Percentiles rank a stretch among this genome's conserved stretches.
Conservation (phyloP, 1,139 yeast species). For the Scheffersomyces insectosa region DNA sequence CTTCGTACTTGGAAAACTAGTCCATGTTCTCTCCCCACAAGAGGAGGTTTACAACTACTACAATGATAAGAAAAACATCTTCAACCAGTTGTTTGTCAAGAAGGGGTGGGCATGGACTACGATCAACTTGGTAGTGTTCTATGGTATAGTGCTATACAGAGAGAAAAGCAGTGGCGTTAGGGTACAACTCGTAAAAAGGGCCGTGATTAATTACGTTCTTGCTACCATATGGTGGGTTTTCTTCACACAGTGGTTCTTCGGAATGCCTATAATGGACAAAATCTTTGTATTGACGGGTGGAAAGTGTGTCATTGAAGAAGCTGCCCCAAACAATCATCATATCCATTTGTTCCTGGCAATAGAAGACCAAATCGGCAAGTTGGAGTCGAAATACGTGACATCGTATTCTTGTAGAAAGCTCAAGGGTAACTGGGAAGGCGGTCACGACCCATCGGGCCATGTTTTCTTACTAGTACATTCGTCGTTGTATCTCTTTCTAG, state of each 20-base stretch:
- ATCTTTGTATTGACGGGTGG: slow-evolving; percentile 86
- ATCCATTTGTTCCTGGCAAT: slow-evolving; percentile 14
- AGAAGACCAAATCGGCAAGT: slow-evolving; percentile 5
- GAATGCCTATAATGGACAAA: slow-evolving; percentile 86
- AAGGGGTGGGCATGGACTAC: slow-evolving; percentile 95
- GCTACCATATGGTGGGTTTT: slow-evolving; percentile 79
- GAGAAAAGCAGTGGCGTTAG: not conserved
- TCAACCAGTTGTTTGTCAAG: slow-evolving; percentile 78
- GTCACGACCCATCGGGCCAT: slow-evolving; percentile 97
- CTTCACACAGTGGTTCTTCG: slow-evolving; percentile 89
- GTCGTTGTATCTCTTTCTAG: slow-evolving; percentile 69
- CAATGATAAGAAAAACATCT: slow-evolving; percentile 60
- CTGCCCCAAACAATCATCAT: slow-evolving; percentile 4
- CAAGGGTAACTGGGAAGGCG: slow-evolving; percentile 83
- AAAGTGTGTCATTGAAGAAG: slow-evolving; percentile 42
- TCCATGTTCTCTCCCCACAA: slow-evolving; percentile 33
- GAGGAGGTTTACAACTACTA: slow-evolving; percentile 55
- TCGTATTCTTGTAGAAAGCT: slow-evolving; percentile 59
- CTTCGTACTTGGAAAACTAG: slow-evolving; percentile 32
- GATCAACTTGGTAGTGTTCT: slow-evolving; percentile 28
- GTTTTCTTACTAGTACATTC: slow-evolving; percentile 77
- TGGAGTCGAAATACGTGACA: slow-evolving; percentile 23
- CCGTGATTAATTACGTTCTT: slow-evolving; percentile 39
- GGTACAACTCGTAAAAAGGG: slow-evolving; percentile 13
- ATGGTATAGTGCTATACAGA: slow-evolving; percentile 13